phyloP scores from a whole-genome alignment of 169 alveolate species.

The Eimeria falciformis region DNA sequence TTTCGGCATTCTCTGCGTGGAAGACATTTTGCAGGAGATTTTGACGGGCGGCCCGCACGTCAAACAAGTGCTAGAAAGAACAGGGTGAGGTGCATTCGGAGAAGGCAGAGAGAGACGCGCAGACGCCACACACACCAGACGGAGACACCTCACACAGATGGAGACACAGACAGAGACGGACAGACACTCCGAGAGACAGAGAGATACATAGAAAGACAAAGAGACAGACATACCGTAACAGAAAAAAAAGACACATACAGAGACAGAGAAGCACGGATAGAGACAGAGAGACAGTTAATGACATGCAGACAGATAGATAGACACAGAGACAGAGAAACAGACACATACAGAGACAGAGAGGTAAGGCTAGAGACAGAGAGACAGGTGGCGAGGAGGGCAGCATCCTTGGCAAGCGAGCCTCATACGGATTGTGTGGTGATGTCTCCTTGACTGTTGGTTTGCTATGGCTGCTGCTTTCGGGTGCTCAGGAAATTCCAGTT shows the following conservation, averaged over 20 bases:
- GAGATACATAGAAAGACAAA: too few relatives aligned
- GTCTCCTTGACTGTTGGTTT: not conserved
- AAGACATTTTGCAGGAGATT: slow-evolving; percentile 81
- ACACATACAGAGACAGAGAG: not conserved
- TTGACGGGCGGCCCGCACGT: slow-evolving; percentile 74
- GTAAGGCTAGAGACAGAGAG: not conserved
- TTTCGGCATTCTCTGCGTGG: slow-evolving; percentile 84
- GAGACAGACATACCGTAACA: too few relatives aligned
- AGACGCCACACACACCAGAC: too few relatives aligned
- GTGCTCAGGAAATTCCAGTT: too few relatives aligned
- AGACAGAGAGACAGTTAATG: not conserved
- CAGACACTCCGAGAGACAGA: too few relatives aligned
- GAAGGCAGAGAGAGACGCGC: too few relatives aligned
- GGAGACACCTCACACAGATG: too few relatives aligned
- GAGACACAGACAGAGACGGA: too few relatives aligned
- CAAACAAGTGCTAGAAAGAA: not conserved
- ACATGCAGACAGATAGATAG: too few relatives aligned
- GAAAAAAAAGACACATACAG: not conserved
- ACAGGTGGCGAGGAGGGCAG: not conserved
- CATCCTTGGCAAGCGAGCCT: slow-evolving; percentile 77
- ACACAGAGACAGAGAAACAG: not conserved
- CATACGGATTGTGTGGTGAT: slow-evolving; percentile 77
- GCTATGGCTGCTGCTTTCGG: not conserved
- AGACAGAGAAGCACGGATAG: not conserved
- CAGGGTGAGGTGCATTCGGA: slow-evolving; percentile 4